These are phyloP conservation scores for Didymella exigua DNA, from an alignment of 2,329 filamentous ascomycete genomes.

Conservation along the genomic window DNA sequence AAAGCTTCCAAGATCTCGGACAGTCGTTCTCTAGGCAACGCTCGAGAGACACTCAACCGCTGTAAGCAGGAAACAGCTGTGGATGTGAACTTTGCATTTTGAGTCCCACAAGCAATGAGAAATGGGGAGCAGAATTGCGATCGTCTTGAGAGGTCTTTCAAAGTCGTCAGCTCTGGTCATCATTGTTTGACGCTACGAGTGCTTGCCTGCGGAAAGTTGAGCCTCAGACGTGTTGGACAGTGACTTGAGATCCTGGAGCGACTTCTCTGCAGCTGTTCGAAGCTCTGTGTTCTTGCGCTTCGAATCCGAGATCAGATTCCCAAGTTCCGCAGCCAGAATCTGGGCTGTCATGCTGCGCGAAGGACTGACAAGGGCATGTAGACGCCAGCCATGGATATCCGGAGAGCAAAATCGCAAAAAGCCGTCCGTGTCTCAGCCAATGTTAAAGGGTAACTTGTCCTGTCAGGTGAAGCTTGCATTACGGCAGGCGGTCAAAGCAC, in stretches of 20 bases:
- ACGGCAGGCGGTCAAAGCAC: slow-evolving; percentile 27
- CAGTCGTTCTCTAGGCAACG: slow-evolving; percentile 77
- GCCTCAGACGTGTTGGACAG: slow-evolving; percentile 76
- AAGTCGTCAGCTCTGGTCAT: slow-evolving; percentile 2
- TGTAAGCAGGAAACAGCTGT: slow-evolving; percentile 90
- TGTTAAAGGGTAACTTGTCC: slow-evolving; percentile 26
- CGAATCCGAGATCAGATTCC: slow-evolving; percentile 91
- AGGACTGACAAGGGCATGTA: slow-evolving; percentile 27
- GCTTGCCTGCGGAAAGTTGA: slow-evolving; percentile 71
- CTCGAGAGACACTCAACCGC: slow-evolving; percentile 80
- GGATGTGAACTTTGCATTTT: slow-evolving; percentile 85
- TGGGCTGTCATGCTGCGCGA: slow-evolving; percentile 79
- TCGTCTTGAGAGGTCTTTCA: slow-evolving; percentile 77
- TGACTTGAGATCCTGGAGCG: slow-evolving; percentile 83
- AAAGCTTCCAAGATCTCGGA: slow-evolving; percentile 88
- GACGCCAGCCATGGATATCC: slow-evolving; percentile 22
- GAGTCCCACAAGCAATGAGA: slow-evolving; percentile 87
- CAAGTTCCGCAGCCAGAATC: slow-evolving; percentile 84
- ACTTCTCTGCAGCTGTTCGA: slow-evolving; percentile 89
- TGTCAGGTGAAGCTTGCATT: slow-evolving; percentile 20
- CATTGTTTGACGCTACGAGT: not conserved
- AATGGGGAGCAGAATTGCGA: slow-evolving; percentile 91
- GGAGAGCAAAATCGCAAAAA: slow-evolving; percentile 1
- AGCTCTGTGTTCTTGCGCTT: slow-evolving; percentile 93
- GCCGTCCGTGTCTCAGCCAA: slow-evolving; percentile 6